Evolutionary conservation across 331 rosid species (phyloP).

Genomic region (Acacia concinna): DNA sequence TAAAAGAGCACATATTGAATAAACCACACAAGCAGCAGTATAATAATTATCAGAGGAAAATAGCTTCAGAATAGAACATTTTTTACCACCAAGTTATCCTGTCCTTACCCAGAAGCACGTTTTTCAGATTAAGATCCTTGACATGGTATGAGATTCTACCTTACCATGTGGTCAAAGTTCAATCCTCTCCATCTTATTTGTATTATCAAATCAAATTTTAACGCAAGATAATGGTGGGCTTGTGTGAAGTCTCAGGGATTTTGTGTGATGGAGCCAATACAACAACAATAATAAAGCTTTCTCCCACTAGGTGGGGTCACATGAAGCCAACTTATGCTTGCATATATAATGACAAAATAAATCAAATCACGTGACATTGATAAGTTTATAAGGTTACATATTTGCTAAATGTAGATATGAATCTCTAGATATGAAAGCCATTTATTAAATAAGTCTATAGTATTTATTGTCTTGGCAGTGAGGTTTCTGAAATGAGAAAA

Average conservation of each 20-base stretch:
- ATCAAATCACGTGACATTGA: not conserved
- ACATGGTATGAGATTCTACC: not conserved
- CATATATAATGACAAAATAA: not conserved
- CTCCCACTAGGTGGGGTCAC: too few relatives aligned
- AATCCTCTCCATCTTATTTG: not conserved
- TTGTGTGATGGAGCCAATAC: not conserved
- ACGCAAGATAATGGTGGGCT: not conserved
- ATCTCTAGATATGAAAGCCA: not conserved
- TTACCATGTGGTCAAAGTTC: not conserved
- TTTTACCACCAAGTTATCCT: not conserved
- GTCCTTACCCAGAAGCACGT: slow-evolving; percentile 1
- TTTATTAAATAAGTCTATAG: slow-evolving; percentile 1
- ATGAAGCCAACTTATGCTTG: slow-evolving; percentile 6
- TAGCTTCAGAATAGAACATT: not conserved
- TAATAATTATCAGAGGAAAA: not conserved
- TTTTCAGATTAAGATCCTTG: not conserved
- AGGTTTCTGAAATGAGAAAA: slow-evolving; percentile 20
- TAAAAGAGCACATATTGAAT: slow-evolving; percentile 14
- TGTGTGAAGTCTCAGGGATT: not conserved
- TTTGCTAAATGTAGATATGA: not conserved
- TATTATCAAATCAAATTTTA: not conserved
- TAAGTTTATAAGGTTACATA: not conserved
- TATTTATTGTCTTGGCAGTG: slow-evolving; percentile 7
- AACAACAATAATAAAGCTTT: too few relatives aligned
- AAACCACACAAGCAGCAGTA: slow-evolving; percentile 1